Percentiles rank a stretch among this genome's conserved stretches.
These are phyloP conservation scores for Colletotrichum sp. DNA, from an alignment of 2,329 filamentous ascomycete genomes.

Conservation along the genomic window DNA sequence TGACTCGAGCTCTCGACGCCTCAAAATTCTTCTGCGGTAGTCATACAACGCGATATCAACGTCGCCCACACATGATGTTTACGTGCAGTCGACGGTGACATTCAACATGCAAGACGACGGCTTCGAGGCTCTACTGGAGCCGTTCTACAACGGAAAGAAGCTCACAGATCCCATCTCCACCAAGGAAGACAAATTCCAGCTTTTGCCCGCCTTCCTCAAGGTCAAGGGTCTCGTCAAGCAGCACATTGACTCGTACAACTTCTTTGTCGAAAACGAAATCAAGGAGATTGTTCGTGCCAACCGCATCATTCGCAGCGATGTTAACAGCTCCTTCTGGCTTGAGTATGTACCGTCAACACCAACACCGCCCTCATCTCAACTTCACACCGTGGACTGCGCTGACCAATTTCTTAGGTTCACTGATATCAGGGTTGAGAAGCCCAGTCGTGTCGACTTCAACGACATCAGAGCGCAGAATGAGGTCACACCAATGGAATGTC, in stretches of 20 bases:
- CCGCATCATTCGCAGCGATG: constrained; percentile 86
- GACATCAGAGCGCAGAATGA: constrained; percentile 72
- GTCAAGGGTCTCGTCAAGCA: constrained; percentile 97
- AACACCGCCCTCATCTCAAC: not conserved
- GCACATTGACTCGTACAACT: constrained; percentile 98
- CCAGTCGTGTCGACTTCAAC: constrained; percentile 79
- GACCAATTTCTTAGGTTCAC: constrained; percentile 59
- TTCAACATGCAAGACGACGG: constrained; percentile 64
- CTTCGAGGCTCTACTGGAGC: constrained; percentile 70
- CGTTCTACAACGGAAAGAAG: constrained; percentile 72
- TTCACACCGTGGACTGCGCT: not conserved
- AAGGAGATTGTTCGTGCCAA: constrained; percentile 97
- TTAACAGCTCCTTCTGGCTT: constrained; percentile 90
- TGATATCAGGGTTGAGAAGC: constrained; percentile 85
- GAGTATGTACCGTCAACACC: constrained; percentile 52
- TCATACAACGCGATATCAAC: not conserved
- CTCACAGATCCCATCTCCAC: constrained; percentile 69
- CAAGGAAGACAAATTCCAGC: constrained; percentile 91
- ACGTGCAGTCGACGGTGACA: constrained; percentile 10
- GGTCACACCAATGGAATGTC: constrained; percentile 95
- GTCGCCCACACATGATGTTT: constrained; percentile 18
- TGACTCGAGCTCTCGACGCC: constrained; percentile 14
- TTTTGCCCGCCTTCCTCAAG: constrained; percentile 96
- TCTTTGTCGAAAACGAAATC: constrained; percentile 94
- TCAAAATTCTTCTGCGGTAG: constrained; percentile 7